phyloP scores from a whole-genome alignment of 805 yeast species.

The Lipomyces lipofer region DNA sequence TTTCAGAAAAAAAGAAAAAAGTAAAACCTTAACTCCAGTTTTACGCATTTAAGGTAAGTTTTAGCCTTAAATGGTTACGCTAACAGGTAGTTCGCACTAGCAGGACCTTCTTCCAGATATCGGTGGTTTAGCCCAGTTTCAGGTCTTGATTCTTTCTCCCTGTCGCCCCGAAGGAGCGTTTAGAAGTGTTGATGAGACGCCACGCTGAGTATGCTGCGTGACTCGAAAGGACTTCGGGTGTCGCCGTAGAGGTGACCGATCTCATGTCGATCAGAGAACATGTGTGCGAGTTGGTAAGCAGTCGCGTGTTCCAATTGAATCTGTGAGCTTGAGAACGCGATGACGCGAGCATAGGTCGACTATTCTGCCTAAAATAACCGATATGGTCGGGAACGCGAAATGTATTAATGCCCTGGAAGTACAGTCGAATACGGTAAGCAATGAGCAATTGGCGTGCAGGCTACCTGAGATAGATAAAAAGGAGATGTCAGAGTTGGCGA shows the following conservation, averaged over 20 bases:
- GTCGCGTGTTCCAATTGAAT: background rate
- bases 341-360: background rate
- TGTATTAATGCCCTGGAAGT: background rate
- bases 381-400: background rate
- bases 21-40: no score
- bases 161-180: slow-evolving; percentile 1
- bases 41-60: no score
- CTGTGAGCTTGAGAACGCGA: background rate
- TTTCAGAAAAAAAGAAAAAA: no score
- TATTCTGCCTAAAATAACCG: background rate
- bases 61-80: no score
- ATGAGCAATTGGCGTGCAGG: background rate
- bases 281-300: background rate
- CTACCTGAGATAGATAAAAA: background rate
- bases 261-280: background rate
- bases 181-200: background rate
- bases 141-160: no score
- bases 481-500: no score
- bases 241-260: background rate
- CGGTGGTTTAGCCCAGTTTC: no score
- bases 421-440: background rate
- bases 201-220: background rate
- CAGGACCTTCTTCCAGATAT: no score
- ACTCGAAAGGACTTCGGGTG: background rate
- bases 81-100: no score